Conservation (phyloP, 139 green algal species). For the Picochlorum sp. region DNA sequence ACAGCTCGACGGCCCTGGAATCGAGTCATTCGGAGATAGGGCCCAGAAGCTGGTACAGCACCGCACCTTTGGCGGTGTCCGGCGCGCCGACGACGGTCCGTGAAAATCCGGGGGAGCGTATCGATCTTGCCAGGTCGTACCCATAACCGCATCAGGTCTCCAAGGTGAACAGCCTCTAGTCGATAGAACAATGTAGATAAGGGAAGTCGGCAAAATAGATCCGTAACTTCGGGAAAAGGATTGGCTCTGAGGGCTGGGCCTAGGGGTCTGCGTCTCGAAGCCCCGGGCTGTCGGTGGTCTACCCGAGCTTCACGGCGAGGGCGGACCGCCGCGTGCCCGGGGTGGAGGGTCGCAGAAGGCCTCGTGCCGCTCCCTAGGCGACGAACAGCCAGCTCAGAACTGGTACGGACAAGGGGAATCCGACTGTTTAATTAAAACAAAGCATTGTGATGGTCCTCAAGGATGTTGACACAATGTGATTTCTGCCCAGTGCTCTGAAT, state of each 20-base stretch:
- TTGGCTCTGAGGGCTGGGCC: constrained; percentile 87
- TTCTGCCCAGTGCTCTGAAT: too few species aligned
- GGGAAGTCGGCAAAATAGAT: constrained; percentile 94
- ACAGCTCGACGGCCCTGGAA: constrained; percentile 77
- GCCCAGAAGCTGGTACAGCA: constrained; percentile 77
- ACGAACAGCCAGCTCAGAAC: too few species aligned
- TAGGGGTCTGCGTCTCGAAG: constrained; percentile 59
- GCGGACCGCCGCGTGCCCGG: constrained; percentile 49
- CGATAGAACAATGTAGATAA: constrained; percentile 94
- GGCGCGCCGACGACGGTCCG: constrained; percentile 73
- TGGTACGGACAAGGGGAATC: too few species aligned
- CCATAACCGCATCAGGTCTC: constrained; percentile 95
- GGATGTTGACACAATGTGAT: too few species aligned
- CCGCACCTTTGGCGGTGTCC: constrained; percentile 73
- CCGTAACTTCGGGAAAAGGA: constrained; percentile 94
- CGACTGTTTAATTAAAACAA: too few species aligned
- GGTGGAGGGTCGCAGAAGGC: constrained; percentile 54
- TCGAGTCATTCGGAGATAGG: constrained; percentile 83
- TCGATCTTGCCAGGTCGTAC: constrained; percentile 74
- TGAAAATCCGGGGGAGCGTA: constrained; percentile 82
- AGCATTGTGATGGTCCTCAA: too few species aligned
- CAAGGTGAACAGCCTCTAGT: constrained; percentile 94
- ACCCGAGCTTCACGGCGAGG: constrained; percentile 49
- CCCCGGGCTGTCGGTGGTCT: constrained; percentile 54
- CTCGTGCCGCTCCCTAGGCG: too few species aligned